Base-by-base conservation (phyloP, 2,329 filamentous ascomycete species). In the Chaetomiaceae sp. region DNA sequence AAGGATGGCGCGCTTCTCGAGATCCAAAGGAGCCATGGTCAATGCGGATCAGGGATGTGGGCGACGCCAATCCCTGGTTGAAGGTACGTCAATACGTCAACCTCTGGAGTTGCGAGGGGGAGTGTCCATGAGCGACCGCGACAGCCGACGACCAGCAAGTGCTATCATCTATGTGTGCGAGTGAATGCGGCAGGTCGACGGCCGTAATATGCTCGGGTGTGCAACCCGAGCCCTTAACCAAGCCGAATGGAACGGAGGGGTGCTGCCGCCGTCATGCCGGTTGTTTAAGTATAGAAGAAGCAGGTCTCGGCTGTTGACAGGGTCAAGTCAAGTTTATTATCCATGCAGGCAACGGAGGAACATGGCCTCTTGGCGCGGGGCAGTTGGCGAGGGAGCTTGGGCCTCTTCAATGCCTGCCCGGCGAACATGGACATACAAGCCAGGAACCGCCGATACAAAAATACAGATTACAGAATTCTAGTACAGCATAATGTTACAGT, bases 401-500 rank as follows among this genome's bases (percentile, higher is more conserved):
- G n/a, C n/a, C n/a, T n/a, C n/a, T n/a, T n/a, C n/a, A n/a, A n/a
- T n/a, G n/a, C n/a, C n/a, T n/a, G n/a, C n/a, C n/a, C n/a, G n/a
- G n/a, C n/a, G n/a, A n/a, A n/a, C n/a, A n/a, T n/a, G n/a, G n/a
- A n/a, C n/a, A n/a, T n/a, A n/a, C n/a, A n/a, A n/a, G n/a, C n/a
- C n/a, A n/a, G n/a, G n/a, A n/a, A n/a, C n/a, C n/a, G n/a, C n/a
- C n/a, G n/a, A n/a, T n/a, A n/a, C n/a, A n/a, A n/a, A n/a, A n/a
- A n/a, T n/a, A n/a, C n/a, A n/a, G n/a, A n/a, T n/a, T 52, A 47
- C 41, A 42, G 10, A 23, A 20, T 4, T 53, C 29, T 50, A 27
- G 13, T 57, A 53, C 55, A 58, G n/a, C 13, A 14, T 57, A 32
- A 6, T 58, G 37, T 16, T 60, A 60, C 58, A 60, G 47, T 60